These are phyloP conservation scores for Darksidea phi DNA, from an alignment of 495 filamentous ascomycete species.

Conservation along the genomic window DNA sequence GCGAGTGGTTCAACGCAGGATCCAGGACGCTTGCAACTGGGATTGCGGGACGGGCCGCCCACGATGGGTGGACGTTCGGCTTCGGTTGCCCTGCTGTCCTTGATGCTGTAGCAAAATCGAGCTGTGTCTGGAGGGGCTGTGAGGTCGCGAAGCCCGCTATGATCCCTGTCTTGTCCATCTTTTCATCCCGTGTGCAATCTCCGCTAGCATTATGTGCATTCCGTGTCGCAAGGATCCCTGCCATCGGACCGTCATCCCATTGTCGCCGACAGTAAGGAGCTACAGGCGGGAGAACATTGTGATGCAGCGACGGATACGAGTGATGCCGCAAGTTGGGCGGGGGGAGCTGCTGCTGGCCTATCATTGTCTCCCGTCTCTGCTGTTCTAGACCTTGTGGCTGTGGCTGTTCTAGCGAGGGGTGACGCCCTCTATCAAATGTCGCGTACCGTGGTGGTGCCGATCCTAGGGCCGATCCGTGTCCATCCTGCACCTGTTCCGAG, in stretches of 20 bases:
- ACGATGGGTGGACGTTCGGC: slow-evolving; percentile 17
- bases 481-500: slow-evolving; percentile 15
- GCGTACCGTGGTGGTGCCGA: slow-evolving; percentile 26
- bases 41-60: slow-evolving; percentile 28
- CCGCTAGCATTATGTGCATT: not conserved
- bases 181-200: not conserved
- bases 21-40: slow-evolving; percentile 10
- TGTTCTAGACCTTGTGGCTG: slow-evolving; percentile 26
- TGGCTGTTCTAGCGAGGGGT: slow-evolving; percentile 9
- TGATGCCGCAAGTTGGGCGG: slow-evolving; percentile 16
- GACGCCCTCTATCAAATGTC: slow-evolving; percentile 13
- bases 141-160: not conserved
- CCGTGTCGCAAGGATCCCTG: not conserved
- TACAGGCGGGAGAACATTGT: not conserved
- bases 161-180: not conserved
- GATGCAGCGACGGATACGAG: slow-evolving; percentile 20
- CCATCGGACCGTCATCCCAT: not conserved
- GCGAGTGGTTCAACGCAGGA: not conserved
- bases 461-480: slow-evolving; percentile 25
- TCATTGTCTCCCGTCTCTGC: not conserved
- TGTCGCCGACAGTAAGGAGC: not conserved
- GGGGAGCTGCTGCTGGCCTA: not conserved
- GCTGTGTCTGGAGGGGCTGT: not conserved
- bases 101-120: slow-evolving; percentile 4
- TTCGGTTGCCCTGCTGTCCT: not conserved